A percentile compares a stretch with the other conserved stretches of the same genome.
Evolutionary conservation across 768 basidiomycete species (phyloP).

Genomic region (Pleurotus tuoliensis): DNA sequence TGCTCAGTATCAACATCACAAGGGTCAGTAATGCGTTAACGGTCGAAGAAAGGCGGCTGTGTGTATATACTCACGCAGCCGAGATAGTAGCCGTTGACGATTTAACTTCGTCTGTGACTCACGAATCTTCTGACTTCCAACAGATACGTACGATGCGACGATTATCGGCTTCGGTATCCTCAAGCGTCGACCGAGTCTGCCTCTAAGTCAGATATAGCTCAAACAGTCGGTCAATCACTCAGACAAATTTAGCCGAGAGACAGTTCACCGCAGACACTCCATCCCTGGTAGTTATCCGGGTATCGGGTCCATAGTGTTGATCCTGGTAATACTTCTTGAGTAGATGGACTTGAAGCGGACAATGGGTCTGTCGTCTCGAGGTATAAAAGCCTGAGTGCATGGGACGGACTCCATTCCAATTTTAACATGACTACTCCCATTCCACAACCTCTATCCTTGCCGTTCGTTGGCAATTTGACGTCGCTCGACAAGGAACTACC

Average conservation of each 20-base stretch:
- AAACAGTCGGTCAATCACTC: too few species aligned
- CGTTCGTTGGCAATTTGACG: constrained; percentile 37
- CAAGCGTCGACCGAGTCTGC: too few species aligned
- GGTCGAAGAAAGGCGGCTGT: neutral
- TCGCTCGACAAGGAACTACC: constrained; percentile 33
- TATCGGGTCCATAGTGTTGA: too few species aligned
- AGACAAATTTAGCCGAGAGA: too few species aligned
- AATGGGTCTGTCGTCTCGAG: neutral
- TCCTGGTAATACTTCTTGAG: neutral
- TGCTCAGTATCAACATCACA: neutral
- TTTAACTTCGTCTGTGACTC: neutral
- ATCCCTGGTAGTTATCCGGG: too few species aligned
- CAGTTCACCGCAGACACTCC: too few species aligned
- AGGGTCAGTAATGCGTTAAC: neutral
- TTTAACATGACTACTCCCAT: constrained; percentile 30
- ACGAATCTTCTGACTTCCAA: too few species aligned
- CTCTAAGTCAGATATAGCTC: too few species aligned
- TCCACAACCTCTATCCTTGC: constrained; percentile 37
- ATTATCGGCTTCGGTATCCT: too few species aligned
- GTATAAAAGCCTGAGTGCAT: neutral
- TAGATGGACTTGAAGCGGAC: neutral
- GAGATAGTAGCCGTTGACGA: neutral
- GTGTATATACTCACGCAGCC: neutral
- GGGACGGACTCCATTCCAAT: neutral
- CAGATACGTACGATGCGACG: too few species aligned